Percentiles rank a stretch among this genome's conserved stretches.
Evolutionary conservation across 192 early-diverging fungal species (phyloP).

Genomic region (Coemansia sp.): DNA sequence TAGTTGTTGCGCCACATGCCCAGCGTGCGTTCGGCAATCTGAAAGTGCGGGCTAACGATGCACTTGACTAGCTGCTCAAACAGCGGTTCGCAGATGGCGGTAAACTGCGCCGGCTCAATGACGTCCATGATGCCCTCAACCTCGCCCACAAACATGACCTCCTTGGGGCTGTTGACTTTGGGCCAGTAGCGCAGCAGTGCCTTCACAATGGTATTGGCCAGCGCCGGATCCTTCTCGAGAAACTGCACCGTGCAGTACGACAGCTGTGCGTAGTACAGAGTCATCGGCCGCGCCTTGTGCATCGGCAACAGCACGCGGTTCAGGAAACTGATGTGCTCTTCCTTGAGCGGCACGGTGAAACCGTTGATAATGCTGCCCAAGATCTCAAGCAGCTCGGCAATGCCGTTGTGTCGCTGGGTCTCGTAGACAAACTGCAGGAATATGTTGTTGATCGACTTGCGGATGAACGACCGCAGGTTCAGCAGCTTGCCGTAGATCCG

Average conservation of each 20-base stretch:
- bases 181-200: slow-evolving; percentile 95
- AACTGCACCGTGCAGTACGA: slow-evolving; percentile 99
- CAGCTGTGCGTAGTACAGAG: slow-evolving; percentile 94
- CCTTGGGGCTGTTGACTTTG: slow-evolving; percentile 98
- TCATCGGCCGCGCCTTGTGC: slow-evolving; percentile 93
- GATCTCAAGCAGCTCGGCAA: slow-evolving; percentile 97
- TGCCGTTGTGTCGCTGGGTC: slow-evolving; percentile 93
- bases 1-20: slow-evolving; percentile 99
- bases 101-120: slow-evolving; percentile 89
- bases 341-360: slow-evolving; percentile 96
- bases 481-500: slow-evolving; percentile 98
- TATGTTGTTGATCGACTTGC: slow-evolving; percentile 95
- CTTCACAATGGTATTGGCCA: slow-evolving; percentile 87
- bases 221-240: slow-evolving; percentile 91
- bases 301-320: slow-evolving; percentile 89
- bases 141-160: slow-evolving; percentile 99
- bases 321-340: slow-evolving; percentile 97
- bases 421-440: slow-evolving; percentile 99
- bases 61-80: slow-evolving; percentile 91
- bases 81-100: slow-evolving; percentile 81
- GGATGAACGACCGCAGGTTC: slow-evolving; percentile 93
- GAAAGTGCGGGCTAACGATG: slow-evolving; percentile 96
- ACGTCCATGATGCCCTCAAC: slow-evolving; percentile 96
- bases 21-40: slow-evolving; percentile 97
- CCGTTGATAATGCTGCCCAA: slow-evolving; percentile 99